Conservation (phyloP, 768 basidiomycete genomes). For the Porphyrellus cyaneotinctus region DNA sequence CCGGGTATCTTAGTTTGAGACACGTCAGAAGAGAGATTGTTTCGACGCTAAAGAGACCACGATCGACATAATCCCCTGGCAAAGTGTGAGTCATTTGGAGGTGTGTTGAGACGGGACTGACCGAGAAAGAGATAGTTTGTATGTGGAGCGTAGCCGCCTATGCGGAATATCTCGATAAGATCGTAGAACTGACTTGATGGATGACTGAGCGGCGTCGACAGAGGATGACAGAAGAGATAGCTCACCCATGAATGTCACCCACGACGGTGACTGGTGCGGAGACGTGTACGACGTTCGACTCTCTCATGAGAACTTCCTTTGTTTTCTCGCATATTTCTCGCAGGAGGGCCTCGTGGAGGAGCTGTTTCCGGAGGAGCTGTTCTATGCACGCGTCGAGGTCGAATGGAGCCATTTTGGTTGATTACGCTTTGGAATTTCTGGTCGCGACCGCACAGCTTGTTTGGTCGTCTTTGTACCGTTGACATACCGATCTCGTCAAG, state of each 20-base stretch:
- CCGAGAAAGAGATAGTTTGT: conserved; percentile 99
- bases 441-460: conserved; percentile 11
- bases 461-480: conserved; percentile 16
- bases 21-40: conserved; percentile 97
- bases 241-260: conserved; percentile 98
- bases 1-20: conserved; percentile 94
- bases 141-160: conserved; percentile 94
- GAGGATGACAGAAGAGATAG: conserved; percentile 13
- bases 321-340: conserved; percentile 99
- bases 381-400: conserved; percentile 96
- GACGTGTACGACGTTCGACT: conserved; percentile 97
- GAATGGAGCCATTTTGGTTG: conserved; percentile 51
- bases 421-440: conserved; percentile 1
- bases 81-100: conserved; percentile 4
- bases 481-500: conserved; percentile 6
- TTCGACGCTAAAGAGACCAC: conserved; percentile 96
- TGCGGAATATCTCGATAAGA: conserved; percentile 97
- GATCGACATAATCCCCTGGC: conserved; percentile 95
- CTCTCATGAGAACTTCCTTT: conserved; percentile 98
- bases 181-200: conserved; percentile 94
- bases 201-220: conserved; percentile 33
- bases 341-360: conserved; percentile 89
- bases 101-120: conserved; percentile 36
- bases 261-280: conserved; percentile 97
- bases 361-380: conserved; percentile 85